Conservation (phyloP, 495 filamentous ascomycete genomes). For the Aspergillus baeticus region DNA sequence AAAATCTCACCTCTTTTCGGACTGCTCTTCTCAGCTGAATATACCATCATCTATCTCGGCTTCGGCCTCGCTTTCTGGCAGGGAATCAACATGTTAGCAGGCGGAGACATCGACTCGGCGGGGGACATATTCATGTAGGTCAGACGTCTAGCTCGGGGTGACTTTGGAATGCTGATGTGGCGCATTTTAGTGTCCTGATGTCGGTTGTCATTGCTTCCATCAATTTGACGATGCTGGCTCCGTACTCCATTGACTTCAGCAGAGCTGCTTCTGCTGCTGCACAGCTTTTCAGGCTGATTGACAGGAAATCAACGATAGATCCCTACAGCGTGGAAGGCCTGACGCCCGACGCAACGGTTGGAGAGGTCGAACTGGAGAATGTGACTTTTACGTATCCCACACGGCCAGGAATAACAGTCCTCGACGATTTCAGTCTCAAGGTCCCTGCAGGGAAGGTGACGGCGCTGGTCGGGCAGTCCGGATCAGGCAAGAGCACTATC, state of each 20-base stretch:
- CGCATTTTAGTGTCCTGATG: slow-evolving; percentile 60
- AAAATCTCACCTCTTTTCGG: slow-evolving; percentile 68
- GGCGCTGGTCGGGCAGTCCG: slow-evolving; percentile 75
- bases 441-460: slow-evolving; percentile 63
- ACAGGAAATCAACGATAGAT: slow-evolving; percentile 30
- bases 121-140: slow-evolving; percentile 54
- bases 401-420: not conserved
- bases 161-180: slow-evolving; percentile 82
- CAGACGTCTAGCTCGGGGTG: no score
- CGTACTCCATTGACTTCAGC: slow-evolving; percentile 28
- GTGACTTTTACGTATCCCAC: not conserved
- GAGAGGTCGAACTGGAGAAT: slow-evolving; percentile 5
- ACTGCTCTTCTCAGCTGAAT: slow-evolving; percentile 77
- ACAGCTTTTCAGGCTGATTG: slow-evolving; percentile 37
- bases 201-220: slow-evolving; percentile 43
- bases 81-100: slow-evolving; percentile 74
- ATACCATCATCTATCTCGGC: slow-evolving; percentile 79
- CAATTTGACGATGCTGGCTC: slow-evolving; percentile 31
- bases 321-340: slow-evolving; percentile 14
- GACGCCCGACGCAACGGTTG: not conserved
- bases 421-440: slow-evolving; percentile 36
- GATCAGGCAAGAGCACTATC: slow-evolving; percentile 91
- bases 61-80: slow-evolving; percentile 96
- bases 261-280: slow-evolving; percentile 34
- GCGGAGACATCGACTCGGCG: slow-evolving; percentile 53